phyloP scores from a whole-genome alignment of 2,329 filamentous ascomycete genomes.

The Colletotrichum incanum region DNA sequence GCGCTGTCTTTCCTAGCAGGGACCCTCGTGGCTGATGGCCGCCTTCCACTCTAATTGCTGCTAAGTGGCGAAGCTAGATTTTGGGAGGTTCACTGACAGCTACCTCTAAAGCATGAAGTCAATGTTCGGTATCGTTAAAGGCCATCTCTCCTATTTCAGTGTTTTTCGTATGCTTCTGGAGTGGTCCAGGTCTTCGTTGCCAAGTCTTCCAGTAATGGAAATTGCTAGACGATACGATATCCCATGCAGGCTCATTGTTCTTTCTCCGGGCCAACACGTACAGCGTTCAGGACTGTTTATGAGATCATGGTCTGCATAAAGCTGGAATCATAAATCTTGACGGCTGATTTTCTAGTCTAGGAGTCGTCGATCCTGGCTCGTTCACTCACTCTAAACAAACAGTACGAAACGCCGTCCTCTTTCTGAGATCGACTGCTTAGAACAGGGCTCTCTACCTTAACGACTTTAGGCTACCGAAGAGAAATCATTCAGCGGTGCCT shows the following conservation, averaged over 20 bases:
- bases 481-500: constrained; percentile 10
- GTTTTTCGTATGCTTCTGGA: neutral
- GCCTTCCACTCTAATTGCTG: neutral
- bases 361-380: constrained; percentile 10
- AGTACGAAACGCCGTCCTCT: constrained; percentile 18
- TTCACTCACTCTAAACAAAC: constrained; percentile 17
- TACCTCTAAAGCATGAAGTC: neutral
- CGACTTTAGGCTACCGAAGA: constrained; percentile 30
- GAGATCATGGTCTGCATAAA: neutral
- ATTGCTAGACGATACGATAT: neutral
- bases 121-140: neutral
- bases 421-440: neutral
- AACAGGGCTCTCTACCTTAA: constrained; percentile 17
- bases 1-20: constrained; percentile 9
- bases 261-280: neutral
- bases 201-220: neutral
- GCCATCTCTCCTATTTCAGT: neutral
- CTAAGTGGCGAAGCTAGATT: constrained; percentile 7
- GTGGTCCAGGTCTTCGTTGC: too few species aligned
- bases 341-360: neutral
- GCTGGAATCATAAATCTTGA: constrained; percentile 5
- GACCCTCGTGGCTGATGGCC: constrained; percentile 2
- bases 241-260: neutral
- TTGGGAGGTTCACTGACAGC: constrained; percentile 20
- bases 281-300: neutral